phyloP scores from a whole-genome alignment of 257 asterid species.

The Voacanga thouarsii region DNA sequence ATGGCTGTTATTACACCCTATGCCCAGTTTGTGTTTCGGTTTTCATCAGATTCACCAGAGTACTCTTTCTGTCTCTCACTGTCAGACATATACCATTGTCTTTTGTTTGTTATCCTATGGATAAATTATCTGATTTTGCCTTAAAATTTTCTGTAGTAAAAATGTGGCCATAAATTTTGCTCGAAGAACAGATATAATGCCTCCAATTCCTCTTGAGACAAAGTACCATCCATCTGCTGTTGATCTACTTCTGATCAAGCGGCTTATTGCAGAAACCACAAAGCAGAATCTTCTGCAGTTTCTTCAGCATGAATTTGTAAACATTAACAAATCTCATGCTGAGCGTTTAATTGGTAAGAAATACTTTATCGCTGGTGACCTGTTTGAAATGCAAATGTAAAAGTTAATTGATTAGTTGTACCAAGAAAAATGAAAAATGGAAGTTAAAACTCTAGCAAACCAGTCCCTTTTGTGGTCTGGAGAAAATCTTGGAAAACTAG shows the following conservation, averaged over 20 bases:
- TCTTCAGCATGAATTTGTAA: conserved; percentile 91
- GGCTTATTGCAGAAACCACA: conserved; percentile 79
- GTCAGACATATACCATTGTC: neutral
- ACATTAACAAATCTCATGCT: conserved; percentile 73
- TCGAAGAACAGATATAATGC: conserved; percentile 88
- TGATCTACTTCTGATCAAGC: conserved; percentile 82
- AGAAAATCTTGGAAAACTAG: neutral
- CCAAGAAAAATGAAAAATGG: neutral
- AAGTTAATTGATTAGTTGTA: neutral
- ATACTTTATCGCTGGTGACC: conserved; percentile 1
- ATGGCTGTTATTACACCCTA: conserved; percentile 96
- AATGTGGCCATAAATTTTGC: conserved; percentile 63
- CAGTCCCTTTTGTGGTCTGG: neutral
- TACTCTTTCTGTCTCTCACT: conserved; percentile 36
- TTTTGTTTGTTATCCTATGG: conserved; percentile 12
- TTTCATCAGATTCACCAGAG: conserved; percentile 81
- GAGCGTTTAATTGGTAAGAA: conserved; percentile 79
- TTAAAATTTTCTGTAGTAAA: conserved; percentile 44
- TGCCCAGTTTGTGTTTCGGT: conserved; percentile 83
- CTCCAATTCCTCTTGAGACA: conserved; percentile 88
- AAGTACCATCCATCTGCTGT: conserved; percentile 96
- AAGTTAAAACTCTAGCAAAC: neutral
- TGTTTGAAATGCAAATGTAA: neutral
- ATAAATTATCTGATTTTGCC: conserved; percentile 11
- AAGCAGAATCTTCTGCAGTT: conserved; percentile 69